Base-by-base conservation (phyloP, 2,329 filamentous ascomycete genomes). In the Talaromyces verruculosus region DNA sequence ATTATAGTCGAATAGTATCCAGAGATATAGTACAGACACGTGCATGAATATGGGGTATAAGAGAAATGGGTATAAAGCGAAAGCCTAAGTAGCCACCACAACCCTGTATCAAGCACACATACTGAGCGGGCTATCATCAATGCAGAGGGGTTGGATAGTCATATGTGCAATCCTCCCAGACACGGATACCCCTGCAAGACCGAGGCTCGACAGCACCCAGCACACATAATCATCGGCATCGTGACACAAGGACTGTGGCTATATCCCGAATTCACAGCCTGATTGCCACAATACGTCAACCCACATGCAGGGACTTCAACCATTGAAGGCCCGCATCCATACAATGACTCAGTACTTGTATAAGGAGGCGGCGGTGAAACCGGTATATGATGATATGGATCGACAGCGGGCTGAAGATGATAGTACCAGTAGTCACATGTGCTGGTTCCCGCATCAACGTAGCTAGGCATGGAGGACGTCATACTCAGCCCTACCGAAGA, bases 301-400 rank as follows among this genome's bases (percentile, higher is more conserved):
- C 25, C 39, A 43, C 11, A 41, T 28, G 33, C n/a, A 19, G 47
- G 33, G 8, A 22, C 33, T 19, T 30, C 45, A 25, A 19, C 43
- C 8, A 15, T n/a, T 22, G 45, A 39, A 5, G 45, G 28, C n/a
- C 47, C 15, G 17, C n/a, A 15, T 63, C 15, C 22, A 33, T 30
- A 55, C 17, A 30, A 28, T 28, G 33, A 33, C 22, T 43, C 61
- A 33, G 25, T 17, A 5, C 35, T 63, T n/a, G 61, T 63, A 43
- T 55, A 63, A 15, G 61, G 61, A 4, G 19, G 59, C 28, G 59
- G 59, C 4, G 61, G 47, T 55, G 35, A 22, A 17, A 35, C 11
- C 11, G 33, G 19, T 15, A 19, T 37, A 10, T 22, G 28, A 11
- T n/a, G 49, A 55, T 19, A 2, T 5, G 30, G 30, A 5, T 7